A percentile compares a stretch with the other conserved stretches of the same genome.
These are phyloP conservation scores for Daucus carota DNA, from an alignment of 129 eudicot species.

Conservation along the genomic window DH1_v3.0 NC_030385.2:9046001-9046500, in stretches of 20 bases:
- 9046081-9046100: neutral
- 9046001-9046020: slow-evolving; percentile 56
- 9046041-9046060: slow-evolving; percentile 73
- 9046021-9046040: slow-evolving; percentile 57
- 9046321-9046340: neutral
- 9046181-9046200: neutral
- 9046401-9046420: slow-evolving; percentile 11
- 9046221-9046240: neutral
- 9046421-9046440: neutral
- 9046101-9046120: neutral
- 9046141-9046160: slow-evolving; percentile 1
- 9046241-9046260: neutral
- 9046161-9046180: slow-evolving; percentile 5
- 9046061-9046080: slow-evolving; percentile 56
- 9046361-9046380: neutral
- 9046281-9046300: neutral
- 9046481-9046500: too few species aligned
- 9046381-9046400: slow-evolving; percentile 9
- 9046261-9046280: slow-evolving; percentile 1
- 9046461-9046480: too few species aligned
- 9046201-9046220: slow-evolving; percentile 5
- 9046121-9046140: neutral
- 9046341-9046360: neutral
- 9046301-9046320: neutral
- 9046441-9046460: too few species aligned